phyloP scores from a whole-genome alignment of 2,329 filamentous ascomycete species.

The Xylariaceae sp. region DNA sequence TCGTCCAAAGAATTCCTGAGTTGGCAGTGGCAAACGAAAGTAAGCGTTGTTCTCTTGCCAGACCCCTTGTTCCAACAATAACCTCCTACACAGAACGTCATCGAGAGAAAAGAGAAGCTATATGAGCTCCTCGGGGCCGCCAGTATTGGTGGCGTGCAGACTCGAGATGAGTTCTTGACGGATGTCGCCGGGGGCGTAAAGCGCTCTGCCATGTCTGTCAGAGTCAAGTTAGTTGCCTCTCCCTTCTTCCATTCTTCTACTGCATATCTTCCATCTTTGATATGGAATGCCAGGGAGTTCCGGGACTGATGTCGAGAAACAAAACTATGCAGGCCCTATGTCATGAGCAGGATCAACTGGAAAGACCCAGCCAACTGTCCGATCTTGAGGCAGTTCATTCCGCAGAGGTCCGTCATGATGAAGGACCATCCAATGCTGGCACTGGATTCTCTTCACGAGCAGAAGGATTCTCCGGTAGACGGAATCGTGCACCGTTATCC shows the following conservation, averaged over 20 bases:
- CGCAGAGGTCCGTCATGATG: constrained; percentile 46
- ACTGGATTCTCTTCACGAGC: constrained; percentile 56
- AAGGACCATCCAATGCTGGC: constrained; percentile 49
- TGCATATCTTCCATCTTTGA: too few species aligned
- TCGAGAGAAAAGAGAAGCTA: constrained; percentile 44
- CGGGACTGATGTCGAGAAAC: background rate
- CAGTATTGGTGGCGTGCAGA: constrained; percentile 33
- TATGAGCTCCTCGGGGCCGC: constrained; percentile 40
- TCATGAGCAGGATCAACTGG: constrained; percentile 57
- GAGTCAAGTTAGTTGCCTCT: constrained; percentile 43
- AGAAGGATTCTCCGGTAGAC: constrained; percentile 47
- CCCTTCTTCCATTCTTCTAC: too few species aligned
- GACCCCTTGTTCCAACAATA: background rate
- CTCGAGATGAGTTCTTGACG: constrained; percentile 46
- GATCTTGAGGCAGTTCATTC: constrained; percentile 55
- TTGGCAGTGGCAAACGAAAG: constrained; percentile 22
- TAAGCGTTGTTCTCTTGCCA: constrained; percentile 1
- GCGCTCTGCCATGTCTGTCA: constrained; percentile 53
- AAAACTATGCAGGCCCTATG: constrained; percentile 42
- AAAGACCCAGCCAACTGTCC: constrained; percentile 52
- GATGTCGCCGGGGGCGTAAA: constrained; percentile 50
- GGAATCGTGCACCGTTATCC: constrained; percentile 60
- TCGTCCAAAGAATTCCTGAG: constrained; percentile 19
- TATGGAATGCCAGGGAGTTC: too few species aligned
- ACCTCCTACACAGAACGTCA: constrained; percentile 35